A percentile compares a stretch with the other conserved stretches of the same genome.
These are phyloP conservation scores for Naumovozyma castellii DNA, from an alignment of 805 yeast species.

Conservation along the genomic window DNA sequence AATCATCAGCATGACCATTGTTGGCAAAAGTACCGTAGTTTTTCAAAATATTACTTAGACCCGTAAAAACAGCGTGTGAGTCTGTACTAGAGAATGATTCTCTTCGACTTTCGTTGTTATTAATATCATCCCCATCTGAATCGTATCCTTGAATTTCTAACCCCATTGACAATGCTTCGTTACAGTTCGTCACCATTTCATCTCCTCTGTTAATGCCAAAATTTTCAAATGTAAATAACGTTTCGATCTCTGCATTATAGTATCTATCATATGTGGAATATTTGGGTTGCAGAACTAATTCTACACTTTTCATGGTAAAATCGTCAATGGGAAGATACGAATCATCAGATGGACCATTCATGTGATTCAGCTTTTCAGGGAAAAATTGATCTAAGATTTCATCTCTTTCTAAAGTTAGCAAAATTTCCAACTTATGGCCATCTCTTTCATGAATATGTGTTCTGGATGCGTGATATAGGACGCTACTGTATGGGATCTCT, in stretches of 20 bases:
- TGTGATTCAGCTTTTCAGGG: conserved; percentile 7
- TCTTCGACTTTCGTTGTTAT: not conserved
- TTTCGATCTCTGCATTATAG: conserved; percentile 29
- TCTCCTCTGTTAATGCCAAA: conserved; percentile 36
- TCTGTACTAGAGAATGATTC: not conserved
- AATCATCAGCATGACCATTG: conserved; percentile 23
- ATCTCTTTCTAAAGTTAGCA: conserved; percentile 25
- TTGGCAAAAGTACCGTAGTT: conserved; percentile 11
- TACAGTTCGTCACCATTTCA: conserved; percentile 31
- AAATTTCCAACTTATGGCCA: conserved; percentile 22
- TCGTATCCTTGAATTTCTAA: conserved; percentile 19
- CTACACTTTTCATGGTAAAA: conserved; percentile 19
- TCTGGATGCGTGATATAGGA: conserved; percentile 27
- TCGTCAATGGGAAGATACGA: too few species aligned
- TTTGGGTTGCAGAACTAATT: conserved; percentile 31
- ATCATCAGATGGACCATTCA: not conserved
- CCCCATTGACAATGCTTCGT: conserved; percentile 31
- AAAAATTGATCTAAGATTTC: conserved; percentile 16
- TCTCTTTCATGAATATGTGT: conserved; percentile 9
- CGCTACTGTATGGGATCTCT: conserved; percentile 29
- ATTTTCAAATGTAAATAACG: conserved; percentile 29
- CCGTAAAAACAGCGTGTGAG: conserved; percentile 8
- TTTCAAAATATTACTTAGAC: conserved; percentile 14
- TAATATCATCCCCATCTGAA: conserved; percentile 4
- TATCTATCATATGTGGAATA: conserved; percentile 31